These are phyloP conservation scores for Lentinula boryana DNA, from an alignment of 768 basidiomycete species.

Conservation along the genomic window DNA sequence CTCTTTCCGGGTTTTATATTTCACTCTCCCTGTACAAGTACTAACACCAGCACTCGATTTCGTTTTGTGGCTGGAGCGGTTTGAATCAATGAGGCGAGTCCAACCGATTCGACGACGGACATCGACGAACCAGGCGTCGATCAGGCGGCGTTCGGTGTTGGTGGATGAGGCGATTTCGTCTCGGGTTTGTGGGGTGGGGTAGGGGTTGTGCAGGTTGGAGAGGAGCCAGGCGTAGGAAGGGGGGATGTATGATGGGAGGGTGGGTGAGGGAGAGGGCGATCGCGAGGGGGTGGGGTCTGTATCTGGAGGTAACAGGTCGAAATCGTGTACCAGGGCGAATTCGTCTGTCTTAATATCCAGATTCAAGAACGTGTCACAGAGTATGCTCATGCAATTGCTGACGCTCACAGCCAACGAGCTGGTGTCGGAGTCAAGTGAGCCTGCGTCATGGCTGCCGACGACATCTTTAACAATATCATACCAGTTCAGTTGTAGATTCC, in stretches of 20 bases:
- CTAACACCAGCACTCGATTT: no score
- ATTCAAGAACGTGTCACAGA: neutral
- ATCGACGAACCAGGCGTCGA: conserved; percentile 22
- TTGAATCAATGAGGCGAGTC: conserved; percentile 8
- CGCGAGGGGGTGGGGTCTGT: neutral
- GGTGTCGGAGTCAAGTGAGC: neutral
- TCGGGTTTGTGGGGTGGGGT: conserved; percentile 20
- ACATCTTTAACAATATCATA: neutral
- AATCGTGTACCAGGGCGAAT: neutral
- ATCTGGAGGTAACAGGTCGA: neutral
- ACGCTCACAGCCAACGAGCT: neutral
- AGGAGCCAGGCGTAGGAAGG: neutral
- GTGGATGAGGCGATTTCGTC: conserved; percentile 7
- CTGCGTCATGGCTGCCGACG: neutral
- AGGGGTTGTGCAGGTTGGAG: conserved; percentile 22
- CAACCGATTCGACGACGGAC: conserved; percentile 26
- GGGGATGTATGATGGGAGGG: neutral
- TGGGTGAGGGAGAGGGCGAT: conserved; percentile 18
- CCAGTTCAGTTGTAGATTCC: neutral
- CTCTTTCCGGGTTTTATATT: neutral
- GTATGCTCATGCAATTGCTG: neutral
- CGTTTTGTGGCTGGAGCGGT: no score
- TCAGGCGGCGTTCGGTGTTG: conserved; percentile 2
- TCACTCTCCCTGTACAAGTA: neutral
- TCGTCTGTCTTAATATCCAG: neutral